Conservation (phyloP, 768 basidiomycete species). For the Candolleomyces aberdarensis region DNA sequence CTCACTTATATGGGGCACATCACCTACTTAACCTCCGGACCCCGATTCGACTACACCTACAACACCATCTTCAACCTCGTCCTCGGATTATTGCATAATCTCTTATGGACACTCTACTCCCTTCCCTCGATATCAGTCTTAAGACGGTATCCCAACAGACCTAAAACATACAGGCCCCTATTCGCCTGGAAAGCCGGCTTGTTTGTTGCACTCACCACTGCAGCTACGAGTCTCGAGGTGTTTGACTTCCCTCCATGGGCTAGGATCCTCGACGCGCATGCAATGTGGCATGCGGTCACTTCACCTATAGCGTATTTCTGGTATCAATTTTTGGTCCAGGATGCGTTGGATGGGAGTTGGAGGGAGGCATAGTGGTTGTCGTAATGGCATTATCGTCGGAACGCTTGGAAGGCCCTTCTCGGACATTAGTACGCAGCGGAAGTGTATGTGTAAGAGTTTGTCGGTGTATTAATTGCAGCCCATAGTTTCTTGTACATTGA, state of each 20-base stretch:
- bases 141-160: constrained; percentile 49
- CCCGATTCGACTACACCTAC: constrained; percentile 90
- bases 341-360: constrained; percentile 73
- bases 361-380: constrained; percentile 21
- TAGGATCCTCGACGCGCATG: constrained; percentile 84
- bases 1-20: constrained; percentile 66
- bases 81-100: constrained; percentile 76
- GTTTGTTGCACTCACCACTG: constrained; percentile 68
- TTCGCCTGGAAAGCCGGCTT: constrained; percentile 52
- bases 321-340: constrained; percentile 82
- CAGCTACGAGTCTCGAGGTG: constrained; percentile 77
- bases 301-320: constrained; percentile 73
- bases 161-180: constrained; percentile 56
- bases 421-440: no score
- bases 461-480: no score
- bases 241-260: constrained; percentile 85
- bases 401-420: no score
- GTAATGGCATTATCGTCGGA: no score
- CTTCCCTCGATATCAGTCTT: constrained; percentile 49
- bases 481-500: no score
- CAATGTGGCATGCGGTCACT: constrained; percentile 90
- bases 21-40: constrained; percentile 70
- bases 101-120: constrained; percentile 77
- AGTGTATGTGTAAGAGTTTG: no score
- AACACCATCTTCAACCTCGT: constrained; percentile 84